Evolutionary conservation across 2,329 filamentous ascomycete genomes (phyloP), one percentile per base, ranked within the genome.

Genomic region (Chaetomium sp.): DNA sequence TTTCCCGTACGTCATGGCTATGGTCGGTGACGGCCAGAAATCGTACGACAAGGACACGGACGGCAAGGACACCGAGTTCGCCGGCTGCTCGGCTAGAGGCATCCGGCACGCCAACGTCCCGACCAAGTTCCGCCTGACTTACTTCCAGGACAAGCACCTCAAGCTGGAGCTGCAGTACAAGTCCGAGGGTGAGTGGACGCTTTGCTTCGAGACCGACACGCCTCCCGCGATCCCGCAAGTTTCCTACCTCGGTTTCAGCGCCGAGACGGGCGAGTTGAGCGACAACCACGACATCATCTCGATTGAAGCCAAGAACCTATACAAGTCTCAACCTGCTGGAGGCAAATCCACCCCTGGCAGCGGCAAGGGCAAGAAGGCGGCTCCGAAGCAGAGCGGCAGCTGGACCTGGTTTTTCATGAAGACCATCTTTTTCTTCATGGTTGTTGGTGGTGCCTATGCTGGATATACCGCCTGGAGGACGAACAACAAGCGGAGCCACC

Each of bases 1-100:
- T 55, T 99, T 99, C 79, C 95, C 95, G 58, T 97, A 97, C 75
- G 90, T 99, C 73, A 97, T 98, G 93, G 94, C 93, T 68, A 98
- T 98, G 95, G 83, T 93, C 71, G 95, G 95, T 66, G 95, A 99
- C 76, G 94, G 95, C 67, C 83, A 92, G 75, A 96, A 90, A 7
- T 76, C 82, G 16, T 99, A 99, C 79, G 93, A 98, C 82, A 93
- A 97, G 81, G 88, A 89, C 72, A 93, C 93, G 73, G 95, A 99
- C 74, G 95, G 95, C 75, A 98, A 97, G 83, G 85, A 87, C 64
- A 93, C 91, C 73, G 95, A 99, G 79, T 83, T 97, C 67, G 93
- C 93, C 60, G 95, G 95, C 65, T 99, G 95, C 83, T 97, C 94
- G 78, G 94, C 93, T 64, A 88, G 95, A 66, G 94, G 94, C 68